Base-by-base conservation (phyloP, 2,329 filamentous ascomycete genomes). In the Emergomyces africanus region DNA sequence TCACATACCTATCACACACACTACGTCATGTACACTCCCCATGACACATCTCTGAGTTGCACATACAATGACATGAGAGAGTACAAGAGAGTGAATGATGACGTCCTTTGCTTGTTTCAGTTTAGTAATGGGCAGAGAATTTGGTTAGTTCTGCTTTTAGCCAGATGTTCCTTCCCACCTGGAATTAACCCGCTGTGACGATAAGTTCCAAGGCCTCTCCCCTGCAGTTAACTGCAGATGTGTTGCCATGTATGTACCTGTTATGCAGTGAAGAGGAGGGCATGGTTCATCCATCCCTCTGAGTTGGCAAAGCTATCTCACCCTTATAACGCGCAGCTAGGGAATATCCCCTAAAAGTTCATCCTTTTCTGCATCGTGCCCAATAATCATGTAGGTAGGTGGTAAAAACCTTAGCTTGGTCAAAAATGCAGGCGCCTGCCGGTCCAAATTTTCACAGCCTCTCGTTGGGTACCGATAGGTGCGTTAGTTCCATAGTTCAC, bases 401-500 rank as follows among this genome's bases (percentile, higher is more conserved):
- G 20, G 14, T 28, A 10, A 28, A 41, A n/a, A n/a, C 15, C 39
- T 20, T 55, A 15, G 39, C 51, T 28, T 18, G 6, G 41, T 48
- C 44, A 48, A 28, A 25, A 28, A 42, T 42, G 10, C 20, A 10
- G 20, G 20, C 20, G 9, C 42, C 20, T 46, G n/a, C 20, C 20
- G 15, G 42, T 5, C 30, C 25, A 25, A 50, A 33, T 33, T 50
- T 35, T n/a, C 53, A 23, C 23, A 33, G 39, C 53, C 23, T 55
- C 23, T 33, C 39, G 53, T 55, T 55, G 53, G 53, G 53, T 55
- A 55, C 53, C 37, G 37, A 55, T 42, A n/a, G 53, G 35, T 55
- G 53, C 53, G 53, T 44, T 15, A 42, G 37, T 25, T 28, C 10
- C 39, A 18, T 10, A 37, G 33, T 12, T 28, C 18, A 35, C 8